These are phyloP conservation scores for Nicotiana undulata DNA, from an alignment of 257 asterid species.

Conservation along the genomic window DNA sequence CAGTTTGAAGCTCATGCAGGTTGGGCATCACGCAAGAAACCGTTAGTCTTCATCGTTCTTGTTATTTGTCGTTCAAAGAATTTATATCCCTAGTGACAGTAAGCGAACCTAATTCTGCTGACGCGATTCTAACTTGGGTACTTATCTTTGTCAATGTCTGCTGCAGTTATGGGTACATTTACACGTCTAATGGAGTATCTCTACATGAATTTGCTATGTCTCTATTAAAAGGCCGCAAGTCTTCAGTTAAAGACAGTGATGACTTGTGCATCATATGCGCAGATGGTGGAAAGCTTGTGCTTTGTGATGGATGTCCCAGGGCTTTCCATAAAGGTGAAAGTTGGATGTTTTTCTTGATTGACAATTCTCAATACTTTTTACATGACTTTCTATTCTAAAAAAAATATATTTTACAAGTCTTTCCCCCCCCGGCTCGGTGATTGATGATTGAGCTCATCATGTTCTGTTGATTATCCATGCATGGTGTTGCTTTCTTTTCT, in stretches of 20 bases:
- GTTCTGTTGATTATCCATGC: not conserved
- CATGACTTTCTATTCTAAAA: not conserved
- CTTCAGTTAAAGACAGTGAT: conserved; percentile 64
- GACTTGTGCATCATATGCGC: conserved; percentile 96
- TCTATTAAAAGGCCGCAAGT: conserved; percentile 71
- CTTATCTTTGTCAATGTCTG: conserved; percentile 22
- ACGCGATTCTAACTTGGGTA: conserved; percentile 1
- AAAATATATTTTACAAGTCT: not conserved
- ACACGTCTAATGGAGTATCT: conserved; percentile 95
- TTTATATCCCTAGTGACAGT: not conserved
- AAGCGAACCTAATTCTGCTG: not conserved
- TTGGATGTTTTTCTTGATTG: conserved; percentile 8
- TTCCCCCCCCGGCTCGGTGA: not conserved
- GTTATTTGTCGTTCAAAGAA: conserved; percentile 12
- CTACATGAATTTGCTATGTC: conserved; percentile 88
- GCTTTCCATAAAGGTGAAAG: conserved; percentile 91
- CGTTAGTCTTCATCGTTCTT: conserved; percentile 48
- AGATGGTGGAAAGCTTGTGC: conserved; percentile 98
- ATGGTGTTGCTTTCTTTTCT: not conserved
- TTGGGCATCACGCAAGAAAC: conserved; percentile 95
- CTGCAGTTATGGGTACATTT: conserved; percentile 88
- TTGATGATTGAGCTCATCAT: not conserved
- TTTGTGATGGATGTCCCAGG: conserved; percentile 99
- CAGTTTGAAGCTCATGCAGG: conserved; percentile 99
- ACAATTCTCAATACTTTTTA: not conserved